These are phyloP conservation scores for Leishmania arabica DNA, from an alignment of 208 protist genomes.

Conservation along the genomic window DNA sequence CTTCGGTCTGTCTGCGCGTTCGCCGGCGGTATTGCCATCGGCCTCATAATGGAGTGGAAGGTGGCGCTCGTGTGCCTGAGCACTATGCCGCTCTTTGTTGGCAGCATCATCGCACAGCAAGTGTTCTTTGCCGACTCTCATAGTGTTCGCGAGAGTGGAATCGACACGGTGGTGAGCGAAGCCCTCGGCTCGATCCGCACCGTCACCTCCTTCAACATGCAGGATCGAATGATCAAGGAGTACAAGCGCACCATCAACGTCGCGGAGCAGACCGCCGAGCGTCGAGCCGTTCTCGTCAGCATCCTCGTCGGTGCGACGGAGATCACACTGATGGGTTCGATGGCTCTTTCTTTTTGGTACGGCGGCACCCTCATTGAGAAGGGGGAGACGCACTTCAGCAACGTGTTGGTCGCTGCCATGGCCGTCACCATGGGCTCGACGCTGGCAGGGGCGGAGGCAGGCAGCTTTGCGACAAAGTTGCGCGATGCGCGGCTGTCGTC, in stretches of 20 bases:
- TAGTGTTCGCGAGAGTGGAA: conserved; percentile 36
- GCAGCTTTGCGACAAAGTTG: conserved; percentile 66
- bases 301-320: conserved; percentile 49
- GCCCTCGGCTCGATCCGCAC: conserved; percentile 71
- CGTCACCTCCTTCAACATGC: conserved; percentile 77
- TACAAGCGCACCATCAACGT: conserved; percentile 34
- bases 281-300: conserved; percentile 34
- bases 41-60: conserved; percentile 72
- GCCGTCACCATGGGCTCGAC: conserved; percentile 67
- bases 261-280: conserved; percentile 27
- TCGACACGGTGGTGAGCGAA: conserved; percentile 73
- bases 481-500: conserved; percentile 47
- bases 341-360: conserved; percentile 82
- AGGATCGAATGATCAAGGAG: conserved; percentile 30
- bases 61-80: conserved; percentile 61
- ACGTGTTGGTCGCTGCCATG: conserved; percentile 56
- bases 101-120: conserved; percentile 47
- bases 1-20: conserved; percentile 55
- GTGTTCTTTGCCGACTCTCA: conserved; percentile 40
- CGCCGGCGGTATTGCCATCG: conserved; percentile 59
- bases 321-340: conserved; percentile 55
- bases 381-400: conserved; percentile 69
- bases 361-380: conserved; percentile 68
- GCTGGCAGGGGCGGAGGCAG: conserved; percentile 58
- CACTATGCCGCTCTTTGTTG: conserved; percentile 58